phyloP scores from a whole-genome alignment of 2,329 filamentous ascomycete genomes.

The Calonectria ilicicola region DNA sequence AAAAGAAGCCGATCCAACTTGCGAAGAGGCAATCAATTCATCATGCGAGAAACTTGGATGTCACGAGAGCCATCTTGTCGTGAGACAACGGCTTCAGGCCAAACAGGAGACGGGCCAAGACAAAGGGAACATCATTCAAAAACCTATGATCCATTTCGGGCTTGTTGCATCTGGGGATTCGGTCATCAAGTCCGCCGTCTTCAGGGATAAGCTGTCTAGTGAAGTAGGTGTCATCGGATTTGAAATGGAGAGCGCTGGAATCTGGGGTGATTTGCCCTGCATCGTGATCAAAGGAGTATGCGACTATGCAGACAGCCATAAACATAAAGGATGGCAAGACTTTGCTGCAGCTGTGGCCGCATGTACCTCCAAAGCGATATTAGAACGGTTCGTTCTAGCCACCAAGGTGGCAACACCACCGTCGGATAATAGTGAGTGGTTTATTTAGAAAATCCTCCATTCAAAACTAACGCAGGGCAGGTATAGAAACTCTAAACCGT shows the following conservation, averaged over 20 bases:
- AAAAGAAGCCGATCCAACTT: constrained; percentile 14
- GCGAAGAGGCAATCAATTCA: constrained; percentile 15
- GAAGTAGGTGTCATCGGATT: constrained; percentile 5
- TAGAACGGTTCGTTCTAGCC: background rate
- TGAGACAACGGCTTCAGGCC: background rate
- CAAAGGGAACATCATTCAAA: constrained; percentile 27
- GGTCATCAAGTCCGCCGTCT: constrained; percentile 51
- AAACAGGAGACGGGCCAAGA: constrained; percentile 22
- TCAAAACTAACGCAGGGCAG: background rate
- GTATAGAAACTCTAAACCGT: background rate
- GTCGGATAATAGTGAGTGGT: background rate
- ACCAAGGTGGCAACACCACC: background rate
- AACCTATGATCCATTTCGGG: constrained; percentile 49
- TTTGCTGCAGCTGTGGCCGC: constrained; percentile 14
- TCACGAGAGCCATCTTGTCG: constrained; percentile 37
- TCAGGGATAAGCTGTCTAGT: background rate
- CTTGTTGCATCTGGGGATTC: constrained; percentile 24
- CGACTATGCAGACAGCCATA: constrained; percentile 21
- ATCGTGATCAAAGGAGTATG: constrained; percentile 7
- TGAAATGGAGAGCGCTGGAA: constrained; percentile 22
- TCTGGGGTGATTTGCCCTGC: constrained; percentile 13
- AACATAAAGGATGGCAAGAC: constrained; percentile 15
- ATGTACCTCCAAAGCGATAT: background rate
- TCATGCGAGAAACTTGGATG: constrained; percentile 29
- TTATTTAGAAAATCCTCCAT: too few relatives aligned